Percentiles rank a stretch among this genome's conserved stretches.
These are phyloP conservation scores for Botrytis tulipae DNA, from an alignment of 2,329 filamentous ascomycete species.

Conservation along the genomic window DNA sequence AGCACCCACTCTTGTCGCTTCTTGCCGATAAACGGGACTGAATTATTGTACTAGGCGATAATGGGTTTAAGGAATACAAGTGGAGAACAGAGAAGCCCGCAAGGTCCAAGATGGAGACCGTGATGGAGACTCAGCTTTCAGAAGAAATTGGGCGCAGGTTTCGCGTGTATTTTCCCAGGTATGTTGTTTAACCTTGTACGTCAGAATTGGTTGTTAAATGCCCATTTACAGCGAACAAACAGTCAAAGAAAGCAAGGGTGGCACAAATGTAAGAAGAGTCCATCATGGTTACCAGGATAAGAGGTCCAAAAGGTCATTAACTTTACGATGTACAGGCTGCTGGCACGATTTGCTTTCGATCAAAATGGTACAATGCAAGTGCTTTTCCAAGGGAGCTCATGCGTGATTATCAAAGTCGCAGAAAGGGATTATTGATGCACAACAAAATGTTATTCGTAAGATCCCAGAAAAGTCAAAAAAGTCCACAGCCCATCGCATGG, in stretches of 20 bases:
- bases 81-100: constrained; percentile 38
- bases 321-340: constrained; percentile 49
- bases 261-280: constrained; percentile 48
- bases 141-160: constrained; percentile 49
- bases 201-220: constrained; percentile 1
- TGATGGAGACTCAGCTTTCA: constrained; percentile 29
- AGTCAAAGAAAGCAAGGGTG: constrained; percentile 63
- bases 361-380: constrained; percentile 64
- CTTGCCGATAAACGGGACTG: constrained; percentile 15
- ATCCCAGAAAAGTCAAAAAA: constrained; percentile 15
- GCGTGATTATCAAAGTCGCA: constrained; percentile 70
- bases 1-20: constrained; percentile 7
- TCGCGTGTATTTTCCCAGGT: constrained; percentile 78
- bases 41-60: constrained; percentile 42
- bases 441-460: constrained; percentile 70
- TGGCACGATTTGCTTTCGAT: constrained; percentile 79
- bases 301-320: background rate
- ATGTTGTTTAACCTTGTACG: background rate
- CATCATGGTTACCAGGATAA: background rate
- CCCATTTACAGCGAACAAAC: constrained; percentile 49
- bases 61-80: constrained; percentile 45
- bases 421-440: constrained; percentile 77
- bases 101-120: constrained; percentile 26
- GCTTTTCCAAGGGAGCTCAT: constrained; percentile 72
- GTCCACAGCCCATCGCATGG: constrained; percentile 55